A percentile compares a stretch with the other conserved stretches of the same genome.
phyloP scores from a whole-genome alignment of 768 basidiomycete species.

The Kwoniella heveanensis region DNA sequence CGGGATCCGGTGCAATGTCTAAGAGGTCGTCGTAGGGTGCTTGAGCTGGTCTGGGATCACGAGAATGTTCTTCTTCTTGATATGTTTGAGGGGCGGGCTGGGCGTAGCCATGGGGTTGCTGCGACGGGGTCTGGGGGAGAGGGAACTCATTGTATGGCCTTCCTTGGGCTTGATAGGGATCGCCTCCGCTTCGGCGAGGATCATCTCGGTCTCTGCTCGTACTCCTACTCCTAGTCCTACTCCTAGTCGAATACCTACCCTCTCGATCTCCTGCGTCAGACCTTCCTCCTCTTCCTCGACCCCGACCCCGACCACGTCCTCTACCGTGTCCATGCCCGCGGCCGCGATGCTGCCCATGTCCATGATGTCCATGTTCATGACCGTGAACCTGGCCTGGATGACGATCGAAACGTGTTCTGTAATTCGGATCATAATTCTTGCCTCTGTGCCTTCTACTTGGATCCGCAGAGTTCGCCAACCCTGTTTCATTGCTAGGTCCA shows the following conservation, averaged over 20 bases:
- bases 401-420: neutral
- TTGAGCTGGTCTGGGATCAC: too few relatives aligned
- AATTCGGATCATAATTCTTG: conserved; percentile 15
- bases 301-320: neutral
- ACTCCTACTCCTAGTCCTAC: neutral
- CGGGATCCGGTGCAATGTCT: neutral
- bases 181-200: neutral
- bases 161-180: neutral
- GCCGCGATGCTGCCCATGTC: neutral
- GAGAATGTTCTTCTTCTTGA: neutral
- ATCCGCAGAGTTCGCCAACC: neutral
- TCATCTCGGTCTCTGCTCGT: neutral
- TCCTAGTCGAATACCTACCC: neutral
- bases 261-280: neutral
- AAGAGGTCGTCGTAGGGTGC: neutral
- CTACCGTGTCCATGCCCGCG: neutral
- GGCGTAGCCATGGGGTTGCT: too few relatives aligned
- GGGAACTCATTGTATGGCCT: neutral
- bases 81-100: too few relatives aligned
- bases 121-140: neutral
- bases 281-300: too few relatives aligned
- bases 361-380: neutral
- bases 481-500: neutral
- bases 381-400: neutral
- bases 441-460: conserved; percentile 12